Base-by-base conservation (phyloP, 2,329 filamentous ascomycete species). In the Xylariales sp. region DNA sequence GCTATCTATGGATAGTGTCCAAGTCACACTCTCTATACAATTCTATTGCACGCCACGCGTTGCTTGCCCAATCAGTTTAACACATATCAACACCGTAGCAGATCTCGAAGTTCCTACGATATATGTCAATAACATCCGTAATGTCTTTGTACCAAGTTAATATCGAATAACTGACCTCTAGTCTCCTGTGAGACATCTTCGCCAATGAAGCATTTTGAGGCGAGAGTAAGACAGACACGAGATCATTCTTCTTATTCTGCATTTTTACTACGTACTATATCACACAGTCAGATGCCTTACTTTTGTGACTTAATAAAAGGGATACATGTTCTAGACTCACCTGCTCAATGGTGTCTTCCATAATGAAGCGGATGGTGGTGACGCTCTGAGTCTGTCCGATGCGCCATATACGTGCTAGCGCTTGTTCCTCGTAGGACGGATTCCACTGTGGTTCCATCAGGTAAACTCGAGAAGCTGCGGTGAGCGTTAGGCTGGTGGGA, bases 391-490 rank as follows among this genome's bases (percentile, higher is more conserved):
- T 54, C 37, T 67, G 59, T 4, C 59, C 60, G 0, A 67, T 51
- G 2, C 60, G 48, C 18, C 65, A 53, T 4, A 66, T 56, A 10
- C 63, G 51, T 2, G 62, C 61, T 0, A 70, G 46, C 1, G 66
- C 66, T 44, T 69, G 65, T 5, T 69, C 66, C 43, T 70, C 64
- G 0, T 67, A 33, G 1, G 61, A 63, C 2, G 64, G 66, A 14
- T 69, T 71, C 61, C 61, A 67, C n/a, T 74, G 69, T 0, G 71
- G 70, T 37, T 76, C 71, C 55, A 75, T 63, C 1, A 75, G 57
- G 32, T 71, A 71, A 0, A 63, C 68, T 2, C 65, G 56, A 0
- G 67, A 67, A 1, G 72, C 70, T 1, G 55, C 65, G 0, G 69
- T 74, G 0, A 76, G 51, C 0, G 68, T 70, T 6, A 74, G 53